A percentile compares a stretch with the other conserved stretches of the same genome.
These are phyloP conservation scores for Narthecium ossifragum DNA, from an alignment of 106 monocot species.

Conservation along the genomic window DNA sequence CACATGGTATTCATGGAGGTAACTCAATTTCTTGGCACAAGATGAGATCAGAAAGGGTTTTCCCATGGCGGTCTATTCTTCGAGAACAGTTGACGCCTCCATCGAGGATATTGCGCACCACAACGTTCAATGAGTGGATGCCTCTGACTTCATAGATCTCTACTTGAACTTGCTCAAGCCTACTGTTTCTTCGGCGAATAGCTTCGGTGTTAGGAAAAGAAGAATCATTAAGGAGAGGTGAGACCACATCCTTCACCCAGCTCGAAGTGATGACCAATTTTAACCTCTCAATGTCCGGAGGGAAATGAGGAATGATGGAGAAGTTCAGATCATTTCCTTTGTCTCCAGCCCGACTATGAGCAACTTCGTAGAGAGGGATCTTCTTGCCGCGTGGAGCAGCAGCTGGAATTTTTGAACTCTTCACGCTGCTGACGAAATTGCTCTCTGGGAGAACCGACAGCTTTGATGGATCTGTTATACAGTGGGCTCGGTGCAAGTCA, in stretches of 20 bases:
- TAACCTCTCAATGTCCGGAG: slow-evolving; percentile 53
- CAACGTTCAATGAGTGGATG: slow-evolving; percentile 79
- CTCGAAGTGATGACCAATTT: slow-evolving; percentile 57
- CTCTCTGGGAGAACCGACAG: background rate
- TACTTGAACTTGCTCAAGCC: slow-evolving; percentile 36
- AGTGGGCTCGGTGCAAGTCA: background rate
- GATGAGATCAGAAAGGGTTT: slow-evolving; percentile 88
- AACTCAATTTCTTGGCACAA: slow-evolving; percentile 69
- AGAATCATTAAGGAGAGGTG: slow-evolving; percentile 41
- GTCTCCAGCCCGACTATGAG: slow-evolving; percentile 87
- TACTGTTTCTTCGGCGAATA: slow-evolving; percentile 9
- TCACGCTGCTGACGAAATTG: background rate
- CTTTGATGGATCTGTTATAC: slow-evolving; percentile 2
- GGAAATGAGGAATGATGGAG: slow-evolving; percentile 82
- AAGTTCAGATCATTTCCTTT: slow-evolving; percentile 96
- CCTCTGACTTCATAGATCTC: slow-evolving; percentile 84
- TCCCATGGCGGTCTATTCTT: slow-evolving; percentile 94
- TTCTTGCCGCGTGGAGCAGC: slow-evolving; percentile 43
- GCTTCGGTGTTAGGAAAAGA: slow-evolving; percentile 22
- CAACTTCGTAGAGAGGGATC: slow-evolving; percentile 75
- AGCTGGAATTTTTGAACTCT: background rate
- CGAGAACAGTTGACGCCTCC: slow-evolving; percentile 95
- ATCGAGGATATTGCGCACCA: slow-evolving; percentile 78
- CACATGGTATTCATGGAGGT: slow-evolving; percentile 22
- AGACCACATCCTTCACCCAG: slow-evolving; percentile 64